These are phyloP conservation scores for Botryotinia narcissicola DNA, from an alignment of 2,329 filamentous ascomycete genomes.

Conservation along the genomic window DNA sequence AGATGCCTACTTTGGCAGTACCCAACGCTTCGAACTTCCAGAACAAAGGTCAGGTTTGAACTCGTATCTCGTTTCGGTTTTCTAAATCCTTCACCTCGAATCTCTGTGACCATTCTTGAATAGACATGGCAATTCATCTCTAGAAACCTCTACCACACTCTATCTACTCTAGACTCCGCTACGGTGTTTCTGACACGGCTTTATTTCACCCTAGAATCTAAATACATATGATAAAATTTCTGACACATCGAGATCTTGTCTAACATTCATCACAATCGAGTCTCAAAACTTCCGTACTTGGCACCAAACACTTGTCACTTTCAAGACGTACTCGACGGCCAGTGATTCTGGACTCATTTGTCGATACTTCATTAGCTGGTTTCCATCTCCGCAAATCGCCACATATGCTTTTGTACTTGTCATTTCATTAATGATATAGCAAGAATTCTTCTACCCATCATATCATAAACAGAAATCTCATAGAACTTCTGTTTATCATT, in stretches of 20 bases:
- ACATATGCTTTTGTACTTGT: neutral
- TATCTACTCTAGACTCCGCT: neutral
- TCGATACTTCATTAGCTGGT: neutral
- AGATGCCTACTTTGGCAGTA: neutral
- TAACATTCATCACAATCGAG: neutral
- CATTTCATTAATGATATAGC: too few relatives aligned
- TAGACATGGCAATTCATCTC: neutral
- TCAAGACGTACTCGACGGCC: neutral
- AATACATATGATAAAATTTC: neutral
- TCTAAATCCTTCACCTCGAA: neutral
- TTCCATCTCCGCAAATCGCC: neutral
- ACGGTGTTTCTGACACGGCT: neutral
- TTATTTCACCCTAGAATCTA: neutral
- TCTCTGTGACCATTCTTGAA: neutral
- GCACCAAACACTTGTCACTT: neutral
- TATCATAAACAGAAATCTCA: too few relatives aligned
- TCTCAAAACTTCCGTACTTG: neutral
- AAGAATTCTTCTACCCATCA: too few relatives aligned
- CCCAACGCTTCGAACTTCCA: neutral
- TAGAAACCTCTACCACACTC: neutral
- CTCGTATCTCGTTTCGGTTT: neutral
- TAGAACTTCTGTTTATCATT: neutral
- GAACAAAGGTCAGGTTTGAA: too few relatives aligned
- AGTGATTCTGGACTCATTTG: neutral
- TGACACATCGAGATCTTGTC: neutral